These are phyloP conservation scores for Yueomyces sp. DNA, from an alignment of 805 yeast genomes.

Conservation along the genomic window DNA sequence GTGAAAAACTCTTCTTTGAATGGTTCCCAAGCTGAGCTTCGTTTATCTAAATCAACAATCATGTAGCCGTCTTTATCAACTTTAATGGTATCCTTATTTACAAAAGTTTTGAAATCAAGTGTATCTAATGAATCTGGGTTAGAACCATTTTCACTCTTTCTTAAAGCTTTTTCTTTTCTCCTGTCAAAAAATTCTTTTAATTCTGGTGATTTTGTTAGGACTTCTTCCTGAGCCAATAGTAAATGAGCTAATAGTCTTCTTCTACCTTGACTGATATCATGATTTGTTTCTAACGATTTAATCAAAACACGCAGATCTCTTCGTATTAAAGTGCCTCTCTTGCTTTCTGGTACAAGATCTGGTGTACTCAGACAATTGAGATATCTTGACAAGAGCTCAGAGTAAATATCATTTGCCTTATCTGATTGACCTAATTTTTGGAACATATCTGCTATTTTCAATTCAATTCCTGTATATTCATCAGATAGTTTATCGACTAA, in stretches of 20 bases:
- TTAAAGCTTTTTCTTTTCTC: slow-evolving; percentile 13
- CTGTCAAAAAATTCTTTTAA: slow-evolving; percentile 22
- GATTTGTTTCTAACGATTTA: slow-evolving; percentile 48
- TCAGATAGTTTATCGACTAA: slow-evolving; percentile 45
- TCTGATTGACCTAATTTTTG: slow-evolving; percentile 49
- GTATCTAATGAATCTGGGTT: slow-evolving; percentile 1
- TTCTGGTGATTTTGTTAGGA: slow-evolving; percentile 31
- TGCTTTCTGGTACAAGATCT: slow-evolving; percentile 18
- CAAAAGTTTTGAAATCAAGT: slow-evolving; percentile 17
- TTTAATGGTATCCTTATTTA: slow-evolving; percentile 16
- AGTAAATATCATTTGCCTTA: slow-evolving; percentile 55
- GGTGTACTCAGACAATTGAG: slow-evolving; percentile 37
- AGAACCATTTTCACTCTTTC: slow-evolving; percentile 7
- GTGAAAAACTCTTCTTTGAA: slow-evolving; percentile 68
- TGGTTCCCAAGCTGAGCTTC: slow-evolving; percentile 51
- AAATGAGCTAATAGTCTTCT: slow-evolving; percentile 51
- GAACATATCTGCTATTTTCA: slow-evolving; percentile 79
- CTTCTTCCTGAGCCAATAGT: slow-evolving; percentile 52
- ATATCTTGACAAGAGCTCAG: slow-evolving; percentile 50
- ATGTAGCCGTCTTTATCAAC: slow-evolving; percentile 20
- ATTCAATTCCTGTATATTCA: slow-evolving; percentile 82
- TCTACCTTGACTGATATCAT: slow-evolving; percentile 36
- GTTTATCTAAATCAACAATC: slow-evolving; percentile 13
- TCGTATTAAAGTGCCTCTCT: slow-evolving; percentile 48
- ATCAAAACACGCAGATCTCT: slow-evolving; percentile 58